Percentiles rank a stretch among this genome's conserved stretches.
These are phyloP conservation scores for Colletotrichum gloeosporioides DNA, from an alignment of 2,329 filamentous ascomycete species.

Conservation along the genomic window DNA sequence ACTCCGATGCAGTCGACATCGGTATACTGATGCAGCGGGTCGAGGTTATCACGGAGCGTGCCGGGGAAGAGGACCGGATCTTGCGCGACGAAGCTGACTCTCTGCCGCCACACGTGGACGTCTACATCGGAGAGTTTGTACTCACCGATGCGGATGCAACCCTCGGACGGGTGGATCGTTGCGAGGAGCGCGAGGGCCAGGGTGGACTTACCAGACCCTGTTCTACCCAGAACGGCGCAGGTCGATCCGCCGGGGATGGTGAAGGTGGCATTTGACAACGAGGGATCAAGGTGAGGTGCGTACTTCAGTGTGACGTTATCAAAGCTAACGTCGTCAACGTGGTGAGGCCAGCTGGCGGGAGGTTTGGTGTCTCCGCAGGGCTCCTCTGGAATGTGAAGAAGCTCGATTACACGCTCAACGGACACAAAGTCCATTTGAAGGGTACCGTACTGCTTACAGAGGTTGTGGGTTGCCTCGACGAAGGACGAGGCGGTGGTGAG, in stretches of 20 bases:
- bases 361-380: constrained; percentile 69
- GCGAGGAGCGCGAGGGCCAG: constrained; percentile 64
- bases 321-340: constrained; percentile 75
- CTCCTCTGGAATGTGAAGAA: constrained; percentile 81
- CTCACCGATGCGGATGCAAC: constrained; percentile 59
- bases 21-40: constrained; percentile 66
- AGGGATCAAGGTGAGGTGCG: constrained; percentile 76
- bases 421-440: constrained; percentile 93
- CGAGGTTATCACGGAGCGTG: constrained; percentile 68
- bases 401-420: constrained; percentile 83
- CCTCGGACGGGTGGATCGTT: constrained; percentile 56
- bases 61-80: constrained; percentile 68
- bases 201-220: constrained; percentile 87
- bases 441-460: constrained; percentile 82
- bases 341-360: constrained; percentile 78
- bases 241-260: constrained; percentile 71
- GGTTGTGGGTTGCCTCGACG: constrained; percentile 71
- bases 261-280: constrained; percentile 72
- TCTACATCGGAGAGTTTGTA: constrained; percentile 58
- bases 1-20: constrained; percentile 55
- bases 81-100: constrained; percentile 68
- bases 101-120: constrained; percentile 60
- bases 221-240: constrained; percentile 78
- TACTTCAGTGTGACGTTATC: constrained; percentile 81
- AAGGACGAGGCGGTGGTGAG: constrained; percentile 74